Evolutionary conservation across 192 early-diverging fungal genomes (phyloP), one percentile per base, ranked within the genome.

Genomic region (Entomortierella beljakovae): DNA sequence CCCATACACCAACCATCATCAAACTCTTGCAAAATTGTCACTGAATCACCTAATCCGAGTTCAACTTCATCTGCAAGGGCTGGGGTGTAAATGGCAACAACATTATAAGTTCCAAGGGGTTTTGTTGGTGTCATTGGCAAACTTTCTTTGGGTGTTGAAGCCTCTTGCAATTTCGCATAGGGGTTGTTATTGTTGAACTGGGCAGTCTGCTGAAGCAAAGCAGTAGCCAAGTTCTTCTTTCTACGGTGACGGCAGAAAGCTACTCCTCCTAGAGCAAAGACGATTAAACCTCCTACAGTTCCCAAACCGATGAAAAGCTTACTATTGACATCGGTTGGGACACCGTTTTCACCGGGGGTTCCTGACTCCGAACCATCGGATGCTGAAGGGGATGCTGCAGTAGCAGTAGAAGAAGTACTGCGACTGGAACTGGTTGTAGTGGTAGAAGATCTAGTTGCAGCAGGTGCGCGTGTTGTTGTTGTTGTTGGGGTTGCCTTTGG

Each of bases 1-100:
- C 86, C 88, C 52, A 81, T 79, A 57, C 84, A 84, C 88, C 88
- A 89, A 16, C 88, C 88, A 70, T 89, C 88, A 64, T 89, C 88
- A 57, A 83, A 89, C 56, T 85, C 84, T 34, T 76, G 73, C 16
- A 86, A 55, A 22, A 89, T 80, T 7, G 84, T 80, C 37, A 89
- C 81, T 9, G 83, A 84, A 40, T 89, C 88, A 20, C 85, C 84
- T 18, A 61, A 52, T 60, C 83, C 81, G 46, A 89, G 80, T 57
- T 85, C 85, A 50, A 89, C 73, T 64, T 89, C 88, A 54, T 89
- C 88, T 22, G 80, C 80, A 23, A 89, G 52, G 3, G 86, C 84
- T 4, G 88, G 88, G 25, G 80, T 84, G 42, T 87, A 87, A 8
- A 79, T 86, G 10, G 80, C 63, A 6, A 84, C 57, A 6, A 87